A percentile compares a stretch with the other conserved stretches of the same genome.
Conservation (phyloP, 371 early-diverging fungal species). For the Apophysomyces ossiformis region DNA sequence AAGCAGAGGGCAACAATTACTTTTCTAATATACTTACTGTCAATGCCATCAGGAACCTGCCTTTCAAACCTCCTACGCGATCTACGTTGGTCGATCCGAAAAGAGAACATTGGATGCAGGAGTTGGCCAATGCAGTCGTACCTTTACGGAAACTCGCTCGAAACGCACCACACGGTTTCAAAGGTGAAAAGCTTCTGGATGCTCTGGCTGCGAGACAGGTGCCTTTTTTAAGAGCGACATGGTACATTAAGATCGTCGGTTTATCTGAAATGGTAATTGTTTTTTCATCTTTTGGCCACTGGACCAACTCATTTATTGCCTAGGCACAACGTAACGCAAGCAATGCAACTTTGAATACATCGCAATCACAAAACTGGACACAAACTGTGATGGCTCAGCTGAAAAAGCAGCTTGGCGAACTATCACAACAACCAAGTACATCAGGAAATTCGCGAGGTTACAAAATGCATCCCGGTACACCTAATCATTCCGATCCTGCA, state of each 20-base stretch:
- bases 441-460: slow-evolving; percentile 23
- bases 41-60: slow-evolving; percentile 42
- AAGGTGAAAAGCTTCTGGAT: slow-evolving; percentile 69
- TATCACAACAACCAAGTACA: slow-evolving; percentile 38
- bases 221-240: slow-evolving; percentile 73
- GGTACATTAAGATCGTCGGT: slow-evolving; percentile 77
- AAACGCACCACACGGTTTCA: slow-evolving; percentile 69
- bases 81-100: slow-evolving; percentile 59
- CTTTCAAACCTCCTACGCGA: slow-evolving; percentile 63
- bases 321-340: slow-evolving; percentile 45
- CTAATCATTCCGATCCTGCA: slow-evolving; percentile 36
- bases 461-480: slow-evolving; percentile 28
- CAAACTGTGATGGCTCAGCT: slow-evolving; percentile 36
- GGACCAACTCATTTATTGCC: not conserved
- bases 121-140: slow-evolving; percentile 55
- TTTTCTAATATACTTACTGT: not conserved
- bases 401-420: slow-evolving; percentile 53
- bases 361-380: slow-evolving; percentile 46
- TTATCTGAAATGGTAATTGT: slow-evolving; percentile 60
- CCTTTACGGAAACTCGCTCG: slow-evolving; percentile 62
- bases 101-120: slow-evolving; percentile 66
- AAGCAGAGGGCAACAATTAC: no score
- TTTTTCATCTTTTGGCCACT: no score
- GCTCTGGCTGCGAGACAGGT: slow-evolving; percentile 62
- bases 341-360: slow-evolving; percentile 25